A percentile compares a stretch with the other conserved stretches of the same genome.
phyloP scores from a whole-genome alignment of 129 eudicot species.

The Silybum marianum region DNA sequence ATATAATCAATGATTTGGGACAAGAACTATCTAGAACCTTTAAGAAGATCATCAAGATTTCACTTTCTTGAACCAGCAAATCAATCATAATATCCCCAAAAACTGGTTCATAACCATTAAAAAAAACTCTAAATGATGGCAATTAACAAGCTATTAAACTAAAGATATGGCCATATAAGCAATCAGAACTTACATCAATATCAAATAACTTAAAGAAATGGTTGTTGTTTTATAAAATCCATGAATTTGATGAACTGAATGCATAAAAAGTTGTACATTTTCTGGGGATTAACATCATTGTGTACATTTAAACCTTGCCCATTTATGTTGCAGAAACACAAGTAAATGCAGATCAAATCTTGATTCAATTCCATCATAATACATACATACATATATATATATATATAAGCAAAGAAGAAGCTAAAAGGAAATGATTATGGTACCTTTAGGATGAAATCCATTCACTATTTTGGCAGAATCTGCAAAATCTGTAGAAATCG shows the following conservation, averaged over 20 bases:
- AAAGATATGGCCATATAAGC: neutral
- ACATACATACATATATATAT: no score
- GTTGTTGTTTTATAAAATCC: neutral
- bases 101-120: neutral
- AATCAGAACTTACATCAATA: neutral
- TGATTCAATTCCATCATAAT: conserved; percentile 4
- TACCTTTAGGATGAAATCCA: conserved; percentile 45
- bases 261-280: neutral
- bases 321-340: neutral
- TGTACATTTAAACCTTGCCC: neutral
- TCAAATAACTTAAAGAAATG: neutral
- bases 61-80: neutral
- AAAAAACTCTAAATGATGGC: neutral
- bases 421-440: neutral
- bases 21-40: neutral
- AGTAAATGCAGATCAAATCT: conserved; percentile 29
- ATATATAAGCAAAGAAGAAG: neutral
- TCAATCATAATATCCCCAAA: neutral
- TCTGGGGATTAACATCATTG: neutral
- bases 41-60: neutral
- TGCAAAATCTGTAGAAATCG: conserved; percentile 21
- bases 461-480: conserved; percentile 25
- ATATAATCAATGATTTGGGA: neutral
- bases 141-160: neutral
- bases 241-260: neutral